Conservation (phyloP, 768 basidiomycete genomes). For the Tephrocybe sp. region DNA sequence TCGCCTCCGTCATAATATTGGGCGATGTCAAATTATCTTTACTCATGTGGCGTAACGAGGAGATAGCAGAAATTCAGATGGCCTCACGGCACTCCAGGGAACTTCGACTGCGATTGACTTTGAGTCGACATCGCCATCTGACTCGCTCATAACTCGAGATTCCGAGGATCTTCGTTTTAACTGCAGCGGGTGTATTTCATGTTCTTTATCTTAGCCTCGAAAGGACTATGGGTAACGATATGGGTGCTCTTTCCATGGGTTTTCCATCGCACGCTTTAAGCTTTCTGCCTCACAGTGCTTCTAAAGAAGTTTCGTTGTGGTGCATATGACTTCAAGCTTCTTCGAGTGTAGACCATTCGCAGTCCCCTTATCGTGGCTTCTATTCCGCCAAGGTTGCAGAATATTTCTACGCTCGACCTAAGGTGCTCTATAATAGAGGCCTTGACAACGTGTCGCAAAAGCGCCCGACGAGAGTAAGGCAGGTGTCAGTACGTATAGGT, state of each 20-base stretch:
- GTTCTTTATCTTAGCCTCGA: no score
- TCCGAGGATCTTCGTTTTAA: slow-evolving; percentile 10
- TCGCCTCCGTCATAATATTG: no score
- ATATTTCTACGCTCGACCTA: background rate
- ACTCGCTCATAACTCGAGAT: background rate
- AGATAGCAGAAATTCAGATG: background rate
- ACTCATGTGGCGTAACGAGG: slow-evolving; percentile 17
- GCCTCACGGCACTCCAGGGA: background rate
- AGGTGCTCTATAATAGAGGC: background rate
- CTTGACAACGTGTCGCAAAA: background rate
- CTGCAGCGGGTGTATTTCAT: background rate
- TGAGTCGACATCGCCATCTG: background rate
- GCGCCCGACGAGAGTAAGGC: background rate
- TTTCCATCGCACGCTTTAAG: slow-evolving; percentile 1
- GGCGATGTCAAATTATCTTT: background rate
- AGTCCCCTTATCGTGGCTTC: background rate
- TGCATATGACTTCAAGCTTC: background rate
- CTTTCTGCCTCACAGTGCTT: slow-evolving; percentile 3
- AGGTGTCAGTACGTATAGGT: background rate
- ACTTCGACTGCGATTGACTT: background rate
- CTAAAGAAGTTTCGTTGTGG: background rate
- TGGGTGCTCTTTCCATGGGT: background rate
- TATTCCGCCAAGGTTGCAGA: background rate
- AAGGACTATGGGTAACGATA: no score
- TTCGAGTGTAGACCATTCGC: background rate